Percentiles rank a stretch among this genome's conserved stretches.
These are phyloP conservation scores for Mycena epipterygia DNA, from an alignment of 768 basidiomycete species.

Conservation along the genomic window DNA sequence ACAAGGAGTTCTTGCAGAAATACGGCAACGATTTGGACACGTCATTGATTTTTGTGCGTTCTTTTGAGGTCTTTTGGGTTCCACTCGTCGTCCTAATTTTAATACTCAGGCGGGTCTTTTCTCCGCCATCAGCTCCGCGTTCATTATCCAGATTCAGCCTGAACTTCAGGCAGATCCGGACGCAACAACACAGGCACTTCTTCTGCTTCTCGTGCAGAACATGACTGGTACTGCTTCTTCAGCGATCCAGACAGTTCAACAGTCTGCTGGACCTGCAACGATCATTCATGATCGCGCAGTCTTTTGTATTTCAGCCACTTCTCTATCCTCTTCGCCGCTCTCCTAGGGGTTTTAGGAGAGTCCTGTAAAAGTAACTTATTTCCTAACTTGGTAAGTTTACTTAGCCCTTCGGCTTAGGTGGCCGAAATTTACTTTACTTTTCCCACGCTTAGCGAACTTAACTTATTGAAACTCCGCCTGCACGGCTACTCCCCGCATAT, in stretches of 20 bases:
- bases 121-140: conserved; percentile 11
- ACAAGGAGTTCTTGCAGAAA: conserved; percentile 5
- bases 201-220: conserved; percentile 2
- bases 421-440: too few species aligned
- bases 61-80: not conserved
- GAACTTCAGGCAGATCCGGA: not conserved
- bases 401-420: too few species aligned
- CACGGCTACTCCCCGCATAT: too few species aligned
- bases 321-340: conserved; percentile 4
- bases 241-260: too few species aligned
- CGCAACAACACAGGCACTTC: not conserved
- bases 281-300: not conserved
- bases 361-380: too few species aligned
- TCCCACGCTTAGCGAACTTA: too few species aligned
- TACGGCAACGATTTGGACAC: conserved; percentile 7
- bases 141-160: conserved; percentile 20
- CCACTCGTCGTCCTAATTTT: not conserved
- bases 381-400: too few species aligned
- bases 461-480: too few species aligned
- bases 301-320: conserved; percentile 16
- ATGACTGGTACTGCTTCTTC: not conserved
- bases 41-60: conserved; percentile 16
- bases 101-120: conserved; percentile 8
- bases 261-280: not conserved
- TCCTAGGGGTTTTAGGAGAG: conserved; percentile 1